Conservation (phyloP, 176 grass and related monocot genomes). For the Carex kokanica region DNA sequence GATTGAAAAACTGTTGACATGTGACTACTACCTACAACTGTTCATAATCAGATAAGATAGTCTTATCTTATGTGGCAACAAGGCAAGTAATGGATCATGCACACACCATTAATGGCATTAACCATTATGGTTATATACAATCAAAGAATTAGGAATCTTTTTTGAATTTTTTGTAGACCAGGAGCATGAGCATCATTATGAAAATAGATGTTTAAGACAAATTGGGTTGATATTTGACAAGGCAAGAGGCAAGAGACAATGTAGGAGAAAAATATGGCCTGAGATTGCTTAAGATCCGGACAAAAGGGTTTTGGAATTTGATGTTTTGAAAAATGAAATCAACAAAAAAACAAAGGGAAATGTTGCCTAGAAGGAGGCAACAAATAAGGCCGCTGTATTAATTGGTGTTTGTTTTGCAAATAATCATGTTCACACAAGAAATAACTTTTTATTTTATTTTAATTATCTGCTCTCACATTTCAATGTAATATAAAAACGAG, state of each 20-base stretch:
- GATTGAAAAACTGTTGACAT: slow-evolving; percentile 1
- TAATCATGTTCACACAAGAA: no score
- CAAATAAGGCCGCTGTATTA: no score
- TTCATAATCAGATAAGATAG: neutral
- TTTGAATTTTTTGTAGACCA: neutral
- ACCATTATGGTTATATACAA: neutral
- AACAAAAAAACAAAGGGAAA: slow-evolving; percentile 15
- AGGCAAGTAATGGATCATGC: neutral
- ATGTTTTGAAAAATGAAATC: slow-evolving; percentile 18
- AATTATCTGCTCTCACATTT: no score
- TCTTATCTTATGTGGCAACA: neutral
- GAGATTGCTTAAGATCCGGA: neutral
- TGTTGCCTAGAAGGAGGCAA: slow-evolving; percentile 31
- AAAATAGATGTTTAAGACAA: neutral
- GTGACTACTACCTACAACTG: neutral
- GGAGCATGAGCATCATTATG: neutral
- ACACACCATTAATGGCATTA: no score
- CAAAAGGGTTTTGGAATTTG: slow-evolving; percentile 11
- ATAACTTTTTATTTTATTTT: no score
- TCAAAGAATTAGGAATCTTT: neutral
- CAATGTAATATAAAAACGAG: no score
- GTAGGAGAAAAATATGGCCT: no score
- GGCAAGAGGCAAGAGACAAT: no score
- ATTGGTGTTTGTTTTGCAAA: no score
- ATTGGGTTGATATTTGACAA: no score